These are phyloP conservation scores for Myxozyma geophila DNA, from an alignment of 805 yeast species.

Conservation along the genomic window DNA sequence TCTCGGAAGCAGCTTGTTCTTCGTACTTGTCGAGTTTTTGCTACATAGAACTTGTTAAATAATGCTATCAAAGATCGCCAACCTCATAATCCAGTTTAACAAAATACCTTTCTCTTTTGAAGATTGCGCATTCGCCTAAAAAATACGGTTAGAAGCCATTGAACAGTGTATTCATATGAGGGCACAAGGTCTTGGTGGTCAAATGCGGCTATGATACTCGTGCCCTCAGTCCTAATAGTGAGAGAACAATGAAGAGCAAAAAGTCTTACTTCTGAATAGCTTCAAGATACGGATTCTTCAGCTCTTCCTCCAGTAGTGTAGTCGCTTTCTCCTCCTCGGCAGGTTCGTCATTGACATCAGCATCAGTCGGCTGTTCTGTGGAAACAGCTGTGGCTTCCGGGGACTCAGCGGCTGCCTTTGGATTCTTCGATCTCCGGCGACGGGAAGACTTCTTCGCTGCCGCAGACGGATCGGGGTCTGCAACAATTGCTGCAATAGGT, in stretches of 20 bases:
- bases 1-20: slow-evolving; percentile 40
- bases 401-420: slow-evolving; percentile 1
- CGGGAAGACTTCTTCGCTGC: slow-evolving; percentile 8
- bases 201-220: not conserved
- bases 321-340: slow-evolving; percentile 6
- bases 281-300: slow-evolving; percentile 32
- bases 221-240: not conserved
- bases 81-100: not conserved
- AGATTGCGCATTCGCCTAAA: slow-evolving; percentile 46
- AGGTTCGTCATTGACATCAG: not conserved
- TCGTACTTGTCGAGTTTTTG: slow-evolving; percentile 44
- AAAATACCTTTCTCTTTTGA: slow-evolving; percentile 43
- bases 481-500: not conserved
- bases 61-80: not conserved
- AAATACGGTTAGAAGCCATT: not conserved
- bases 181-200: not conserved
- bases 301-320: slow-evolving; percentile 2
- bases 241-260: not conserved
- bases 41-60: not conserved
- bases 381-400: slow-evolving; percentile 1
- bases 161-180: not conserved
- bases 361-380: not conserved
- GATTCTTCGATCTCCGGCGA: slow-evolving; percentile 12
- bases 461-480: slow-evolving; percentile 1
- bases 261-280: slow-evolving; percentile 25